These are phyloP conservation scores for Coemansia sp. DNA, from an alignment of 192 early-diverging fungal genomes.

Conservation along the genomic window DNA sequence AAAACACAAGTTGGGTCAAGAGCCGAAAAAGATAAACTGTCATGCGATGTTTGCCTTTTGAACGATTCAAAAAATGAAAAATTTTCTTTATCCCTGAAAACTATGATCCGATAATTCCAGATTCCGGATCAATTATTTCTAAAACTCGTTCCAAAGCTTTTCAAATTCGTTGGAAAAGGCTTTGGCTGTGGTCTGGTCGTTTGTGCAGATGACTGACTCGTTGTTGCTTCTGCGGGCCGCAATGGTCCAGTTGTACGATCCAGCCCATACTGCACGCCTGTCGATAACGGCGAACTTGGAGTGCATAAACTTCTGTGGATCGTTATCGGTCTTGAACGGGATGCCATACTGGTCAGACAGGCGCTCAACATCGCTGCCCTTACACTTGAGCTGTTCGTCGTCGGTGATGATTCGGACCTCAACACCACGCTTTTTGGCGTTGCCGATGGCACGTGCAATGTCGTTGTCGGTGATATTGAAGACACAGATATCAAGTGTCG, in stretches of 20 bases:
- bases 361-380: constrained; percentile 60
- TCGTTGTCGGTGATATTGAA: constrained; percentile 77
- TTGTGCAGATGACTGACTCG: constrained; percentile 68
- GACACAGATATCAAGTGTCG: constrained; percentile 68
- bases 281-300: constrained; percentile 72
- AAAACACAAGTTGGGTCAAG: constrained; percentile 12
- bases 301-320: constrained; percentile 60
- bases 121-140: not conserved
- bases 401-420: constrained; percentile 73
- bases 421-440: constrained; percentile 57
- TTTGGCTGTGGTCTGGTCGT: constrained; percentile 58
- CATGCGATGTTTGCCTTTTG: not conserved
- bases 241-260: constrained; percentile 57
- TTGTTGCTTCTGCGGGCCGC: constrained; percentile 67
- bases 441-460: constrained; percentile 63
- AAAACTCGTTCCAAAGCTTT: constrained; percentile 61
- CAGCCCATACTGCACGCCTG: constrained; percentile 57
- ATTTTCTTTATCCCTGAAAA: not conserved
- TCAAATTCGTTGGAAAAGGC: constrained; percentile 65
- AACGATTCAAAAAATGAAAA: not conserved
- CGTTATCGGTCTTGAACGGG: constrained; percentile 56
- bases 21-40: not conserved
- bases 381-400: constrained; percentile 61
- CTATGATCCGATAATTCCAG: not conserved
- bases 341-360: constrained; percentile 51